Conservation (phyloP, 306 rosid species). For the Vigna mungo region DNA sequence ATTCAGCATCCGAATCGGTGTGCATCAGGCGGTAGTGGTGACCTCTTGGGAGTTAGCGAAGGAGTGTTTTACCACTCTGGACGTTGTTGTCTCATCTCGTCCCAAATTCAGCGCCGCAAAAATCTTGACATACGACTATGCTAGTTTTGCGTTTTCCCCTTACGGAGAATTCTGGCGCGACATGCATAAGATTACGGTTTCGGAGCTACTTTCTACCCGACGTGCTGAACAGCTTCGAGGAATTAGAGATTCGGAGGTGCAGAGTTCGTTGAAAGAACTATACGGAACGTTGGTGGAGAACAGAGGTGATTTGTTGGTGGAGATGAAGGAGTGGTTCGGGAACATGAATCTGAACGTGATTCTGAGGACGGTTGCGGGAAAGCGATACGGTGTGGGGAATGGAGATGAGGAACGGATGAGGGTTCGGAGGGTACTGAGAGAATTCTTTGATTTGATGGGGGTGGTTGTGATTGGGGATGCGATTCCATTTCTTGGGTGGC, state of each 20-base stretch:
- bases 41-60: constrained; percentile 15
- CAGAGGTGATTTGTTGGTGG: not conserved
- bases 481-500: constrained; percentile 11
- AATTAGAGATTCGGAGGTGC: constrained; percentile 3
- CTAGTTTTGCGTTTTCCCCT: not conserved
- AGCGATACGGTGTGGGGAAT: not conserved
- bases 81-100: not conserved
- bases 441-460: not conserved
- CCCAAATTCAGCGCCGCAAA: constrained; percentile 12
- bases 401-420: not conserved
- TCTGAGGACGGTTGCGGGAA: constrained; percentile 24
- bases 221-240: not conserved
- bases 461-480: constrained; percentile 19
- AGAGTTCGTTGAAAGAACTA: not conserved
- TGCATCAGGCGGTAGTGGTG: constrained; percentile 1
- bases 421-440: not conserved
- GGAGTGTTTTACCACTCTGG: constrained; percentile 22
- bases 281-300: not conserved
- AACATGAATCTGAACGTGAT: not conserved
- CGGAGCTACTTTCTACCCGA: not conserved
- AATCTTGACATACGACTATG: constrained; percentile 11
- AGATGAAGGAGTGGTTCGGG: constrained; percentile 19
- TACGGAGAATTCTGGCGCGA: constrained; percentile 16
- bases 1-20: constrained; percentile 4
- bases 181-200: constrained; percentile 7